phyloP scores from a whole-genome alignment of 108 stramenopile genomes.

The Nannochloropsis salina region DNA sequence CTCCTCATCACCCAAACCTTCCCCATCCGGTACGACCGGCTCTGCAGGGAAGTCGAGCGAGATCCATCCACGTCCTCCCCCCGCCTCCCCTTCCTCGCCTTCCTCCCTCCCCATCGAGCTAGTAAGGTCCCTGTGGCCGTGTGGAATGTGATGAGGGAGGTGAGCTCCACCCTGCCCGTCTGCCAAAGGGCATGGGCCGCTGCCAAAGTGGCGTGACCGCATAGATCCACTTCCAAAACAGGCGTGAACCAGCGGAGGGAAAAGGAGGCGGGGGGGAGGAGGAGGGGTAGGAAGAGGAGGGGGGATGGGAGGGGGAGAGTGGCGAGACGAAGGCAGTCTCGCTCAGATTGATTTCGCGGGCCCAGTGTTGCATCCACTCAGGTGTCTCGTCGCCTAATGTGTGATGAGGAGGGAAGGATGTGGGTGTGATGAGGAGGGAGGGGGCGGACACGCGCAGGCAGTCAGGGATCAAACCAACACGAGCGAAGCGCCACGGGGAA shows the following conservation, averaged over 20 bases:
- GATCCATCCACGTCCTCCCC: constrained; percentile 20
- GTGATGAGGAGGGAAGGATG: neutral
- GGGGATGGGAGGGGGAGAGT: neutral
- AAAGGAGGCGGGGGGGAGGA: constrained; percentile 23
- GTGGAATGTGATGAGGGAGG: constrained; percentile 34
- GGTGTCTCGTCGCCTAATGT: neutral
- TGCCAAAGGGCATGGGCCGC: constrained; percentile 56
- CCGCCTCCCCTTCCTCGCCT: constrained; percentile 1
- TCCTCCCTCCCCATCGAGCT: constrained; percentile 14
- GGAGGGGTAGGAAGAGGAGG: neutral
- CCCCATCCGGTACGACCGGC: neutral
- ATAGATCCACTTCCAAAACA: constrained; percentile 73
- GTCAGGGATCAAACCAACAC: neutral
- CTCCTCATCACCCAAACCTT: neutral
- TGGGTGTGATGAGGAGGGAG: neutral
- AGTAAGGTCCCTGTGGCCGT: constrained; percentile 49
- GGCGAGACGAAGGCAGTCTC: constrained; percentile 80
- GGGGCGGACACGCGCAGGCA: neutral
- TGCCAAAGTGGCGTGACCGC: constrained; percentile 74
- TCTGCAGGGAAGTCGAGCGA: constrained; percentile 52
- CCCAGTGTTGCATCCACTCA: constrained; percentile 74
- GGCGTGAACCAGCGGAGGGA: constrained; percentile 58
- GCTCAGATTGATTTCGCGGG: constrained; percentile 80
- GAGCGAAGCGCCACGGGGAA: no score
- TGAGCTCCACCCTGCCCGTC: constrained; percentile 8